A percentile compares a stretch with the other conserved stretches of the same genome.
Evolutionary conservation across 257 asterid species (phyloP).

Genomic region (Parsonsia alboflavescens): DNA sequence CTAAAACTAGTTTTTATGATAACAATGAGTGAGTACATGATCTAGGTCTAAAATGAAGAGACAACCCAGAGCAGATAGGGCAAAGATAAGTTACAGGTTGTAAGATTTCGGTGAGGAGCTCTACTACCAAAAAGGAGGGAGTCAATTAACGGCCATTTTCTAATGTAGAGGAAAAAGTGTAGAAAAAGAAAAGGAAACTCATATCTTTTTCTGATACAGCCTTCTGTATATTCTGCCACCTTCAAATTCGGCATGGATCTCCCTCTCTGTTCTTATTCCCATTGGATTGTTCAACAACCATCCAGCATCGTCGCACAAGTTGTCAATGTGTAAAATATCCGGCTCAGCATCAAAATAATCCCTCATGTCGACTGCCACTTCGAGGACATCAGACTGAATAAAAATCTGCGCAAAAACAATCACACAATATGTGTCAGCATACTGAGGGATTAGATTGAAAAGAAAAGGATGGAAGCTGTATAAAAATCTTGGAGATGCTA

Average conservation of each 20-base stretch:
- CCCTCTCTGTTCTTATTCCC: slow-evolving; percentile 88
- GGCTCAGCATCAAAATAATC: slow-evolving; percentile 52
- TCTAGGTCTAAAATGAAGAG: neutral
- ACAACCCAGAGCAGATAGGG: neutral
- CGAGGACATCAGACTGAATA: slow-evolving; percentile 78
- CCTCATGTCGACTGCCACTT: slow-evolving; percentile 88
- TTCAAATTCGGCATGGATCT: slow-evolving; percentile 82
- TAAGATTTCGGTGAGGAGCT: neutral
- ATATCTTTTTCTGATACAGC: slow-evolving; percentile 45
- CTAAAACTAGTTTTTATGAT: neutral
- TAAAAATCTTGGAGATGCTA: neutral
- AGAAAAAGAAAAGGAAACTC: neutral
- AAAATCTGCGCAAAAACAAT: slow-evolving; percentile 49
- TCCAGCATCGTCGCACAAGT: slow-evolving; percentile 52
- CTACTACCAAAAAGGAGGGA: neutral
- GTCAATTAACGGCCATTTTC: neutral
- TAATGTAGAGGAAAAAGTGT: no score
- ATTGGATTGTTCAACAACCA: slow-evolving; percentile 83
- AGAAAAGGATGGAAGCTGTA: neutral
- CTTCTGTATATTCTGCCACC: slow-evolving; percentile 78
- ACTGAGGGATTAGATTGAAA: neutral
- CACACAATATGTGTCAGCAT: neutral
- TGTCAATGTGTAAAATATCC: slow-evolving; percentile 50
- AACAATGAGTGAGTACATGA: neutral
- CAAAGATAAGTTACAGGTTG: neutral